Conservation (phyloP, 805 yeast species). For the Spathaspora sp. region DNA sequence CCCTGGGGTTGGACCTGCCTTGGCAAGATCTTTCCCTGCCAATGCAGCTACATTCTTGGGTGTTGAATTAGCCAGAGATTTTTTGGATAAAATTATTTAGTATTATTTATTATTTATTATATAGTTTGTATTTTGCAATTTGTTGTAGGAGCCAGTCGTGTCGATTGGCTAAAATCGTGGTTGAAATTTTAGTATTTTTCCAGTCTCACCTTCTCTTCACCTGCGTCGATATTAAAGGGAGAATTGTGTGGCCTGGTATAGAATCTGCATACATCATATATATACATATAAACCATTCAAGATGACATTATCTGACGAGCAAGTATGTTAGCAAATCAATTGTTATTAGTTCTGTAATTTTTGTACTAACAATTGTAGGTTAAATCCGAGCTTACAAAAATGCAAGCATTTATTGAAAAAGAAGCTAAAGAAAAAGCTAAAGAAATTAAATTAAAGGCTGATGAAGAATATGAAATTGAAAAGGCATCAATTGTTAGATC, state of each 20-base stretch:
- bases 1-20: slow-evolving; percentile 97
- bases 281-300: not conserved
- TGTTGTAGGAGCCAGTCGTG: not conserved
- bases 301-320: slow-evolving; percentile 11
- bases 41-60: slow-evolving; percentile 99
- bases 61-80: slow-evolving; percentile 71
- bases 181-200: not conserved
- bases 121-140: not conserved
- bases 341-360: too few relatives aligned
- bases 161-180: not conserved
- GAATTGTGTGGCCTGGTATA: not conserved
- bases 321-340: slow-evolving; percentile 8
- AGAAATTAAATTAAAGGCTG: slow-evolving; percentile 92
- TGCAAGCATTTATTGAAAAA: slow-evolving; percentile 98
- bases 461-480: slow-evolving; percentile 97
- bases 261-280: not conserved
- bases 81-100: slow-evolving; percentile 33
- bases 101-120: slow-evolving; percentile 12
- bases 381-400: slow-evolving; percentile 90
- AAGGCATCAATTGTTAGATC: slow-evolving; percentile 92
- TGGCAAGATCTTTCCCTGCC: slow-evolving; percentile 93
- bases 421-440: slow-evolving; percentile 99
- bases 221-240: not conserved
- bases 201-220: not conserved
- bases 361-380: slow-evolving; percentile 46